Conservation (phyloP, 257 asterid genomes). For the Penstemon eatonii region DNA sequence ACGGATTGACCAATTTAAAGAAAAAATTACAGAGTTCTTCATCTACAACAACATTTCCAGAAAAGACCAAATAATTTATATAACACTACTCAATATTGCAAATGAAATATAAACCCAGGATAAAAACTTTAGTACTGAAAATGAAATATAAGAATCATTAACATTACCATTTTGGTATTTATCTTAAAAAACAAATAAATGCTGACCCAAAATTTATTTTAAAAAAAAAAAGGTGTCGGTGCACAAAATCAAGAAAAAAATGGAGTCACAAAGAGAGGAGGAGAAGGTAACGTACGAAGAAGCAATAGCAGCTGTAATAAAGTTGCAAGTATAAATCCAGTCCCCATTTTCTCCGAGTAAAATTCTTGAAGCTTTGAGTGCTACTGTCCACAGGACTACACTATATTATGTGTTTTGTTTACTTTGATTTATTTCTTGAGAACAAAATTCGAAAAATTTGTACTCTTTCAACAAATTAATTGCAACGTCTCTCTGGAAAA, state of each 20-base stretch:
- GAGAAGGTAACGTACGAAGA: slow-evolving; percentile 43
- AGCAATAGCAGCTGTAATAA: slow-evolving; percentile 48
- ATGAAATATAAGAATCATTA: too few species aligned
- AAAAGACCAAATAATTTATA: not conserved
- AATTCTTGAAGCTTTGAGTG: not conserved
- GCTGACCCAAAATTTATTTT: too few species aligned
- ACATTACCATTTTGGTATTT: not conserved
- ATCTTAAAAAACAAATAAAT: not conserved
- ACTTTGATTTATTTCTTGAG: not conserved
- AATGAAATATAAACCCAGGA: not conserved
- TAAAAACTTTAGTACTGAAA: not conserved
- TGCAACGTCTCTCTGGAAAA: slow-evolving; percentile 29
- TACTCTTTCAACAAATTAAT: slow-evolving; percentile 13
- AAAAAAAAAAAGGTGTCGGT: not conserved
- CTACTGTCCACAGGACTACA: not conserved
- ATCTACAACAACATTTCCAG: not conserved
- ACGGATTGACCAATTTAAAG: not conserved
- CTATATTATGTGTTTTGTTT: not conserved
- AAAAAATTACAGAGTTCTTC: not conserved
- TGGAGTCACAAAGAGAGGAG: not conserved
- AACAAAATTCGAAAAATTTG: not conserved
- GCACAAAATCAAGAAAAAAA: slow-evolving; percentile 1
- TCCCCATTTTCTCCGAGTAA: slow-evolving; percentile 43
- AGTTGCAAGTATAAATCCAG: slow-evolving; percentile 35
- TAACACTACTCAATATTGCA: not conserved